Evolutionary conservation across 2,329 filamentous ascomycete genomes (phyloP).

Genomic region (Pseudogymnoascus verrucosus): DNA sequence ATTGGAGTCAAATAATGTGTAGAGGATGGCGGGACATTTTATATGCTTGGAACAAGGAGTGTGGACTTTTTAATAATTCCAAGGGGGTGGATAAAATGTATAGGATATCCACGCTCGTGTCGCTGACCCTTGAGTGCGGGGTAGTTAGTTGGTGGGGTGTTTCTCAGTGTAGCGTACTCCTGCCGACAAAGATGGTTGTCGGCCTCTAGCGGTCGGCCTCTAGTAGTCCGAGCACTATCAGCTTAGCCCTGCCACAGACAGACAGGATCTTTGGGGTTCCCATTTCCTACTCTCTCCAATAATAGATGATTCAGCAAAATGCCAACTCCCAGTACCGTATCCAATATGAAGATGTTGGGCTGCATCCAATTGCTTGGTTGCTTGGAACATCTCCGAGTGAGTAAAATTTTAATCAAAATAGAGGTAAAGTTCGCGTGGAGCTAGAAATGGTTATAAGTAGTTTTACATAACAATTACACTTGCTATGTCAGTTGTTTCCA

Average conservation of each 20-base stretch:
- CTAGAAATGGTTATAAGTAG: neutral
- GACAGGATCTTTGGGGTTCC: neutral
- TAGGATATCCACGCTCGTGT: neutral
- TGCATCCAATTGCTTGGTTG: neutral
- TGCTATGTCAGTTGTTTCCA: neutral
- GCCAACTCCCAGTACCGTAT: neutral
- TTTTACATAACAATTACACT: neutral
- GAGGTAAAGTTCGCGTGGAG: neutral
- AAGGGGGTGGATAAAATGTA: neutral
- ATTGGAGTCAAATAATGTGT: neutral
- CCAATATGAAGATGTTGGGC: neutral
- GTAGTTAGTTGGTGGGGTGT: neutral
- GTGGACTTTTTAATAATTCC: neutral
- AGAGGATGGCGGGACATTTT: neutral
- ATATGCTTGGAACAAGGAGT: neutral
- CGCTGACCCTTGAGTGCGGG: neutral
- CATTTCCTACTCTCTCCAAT: neutral
- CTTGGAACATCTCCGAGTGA: neutral
- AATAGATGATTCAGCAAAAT: neutral
- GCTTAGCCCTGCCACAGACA: neutral
- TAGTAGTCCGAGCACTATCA: neutral
- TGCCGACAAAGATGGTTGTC: neutral
- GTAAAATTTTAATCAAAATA: neutral
- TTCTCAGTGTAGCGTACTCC: neutral
- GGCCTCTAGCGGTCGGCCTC: neutral